phyloP scores from a whole-genome alignment of 768 basidiomycete species.

The Pleurotus tuoliensis region DNA sequence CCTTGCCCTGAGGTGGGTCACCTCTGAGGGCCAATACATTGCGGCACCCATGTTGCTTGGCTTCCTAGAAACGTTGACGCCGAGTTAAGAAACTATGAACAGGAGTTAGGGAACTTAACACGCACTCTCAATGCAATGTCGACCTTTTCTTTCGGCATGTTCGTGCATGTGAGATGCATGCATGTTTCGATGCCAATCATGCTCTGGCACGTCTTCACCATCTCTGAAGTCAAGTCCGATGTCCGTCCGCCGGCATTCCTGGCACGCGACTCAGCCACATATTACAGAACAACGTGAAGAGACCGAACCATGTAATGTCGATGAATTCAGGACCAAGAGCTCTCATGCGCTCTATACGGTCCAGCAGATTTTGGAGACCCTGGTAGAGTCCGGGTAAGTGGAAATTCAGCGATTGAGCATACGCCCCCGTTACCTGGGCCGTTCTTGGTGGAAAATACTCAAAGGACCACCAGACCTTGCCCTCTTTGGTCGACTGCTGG shows the following conservation, averaged over 20 bases:
- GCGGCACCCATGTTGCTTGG: slow-evolving; percentile 83
- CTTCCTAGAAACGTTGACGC: slow-evolving; percentile 55
- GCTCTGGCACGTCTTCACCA: slow-evolving; percentile 92
- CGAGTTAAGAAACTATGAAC: slow-evolving; percentile 4
- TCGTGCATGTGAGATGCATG: slow-evolving; percentile 98
- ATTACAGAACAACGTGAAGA: slow-evolving; percentile 2
- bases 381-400: slow-evolving; percentile 22
- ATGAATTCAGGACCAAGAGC: slow-evolving; percentile 94
- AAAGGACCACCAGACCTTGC: slow-evolving; percentile 96
- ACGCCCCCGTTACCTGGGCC: slow-evolving; percentile 62
- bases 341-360: slow-evolving; percentile 98
- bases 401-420: neutral
- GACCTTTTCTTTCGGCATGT: slow-evolving; percentile 96
- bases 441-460: slow-evolving; percentile 98
- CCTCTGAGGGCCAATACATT: slow-evolving; percentile 93
- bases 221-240: slow-evolving; percentile 88
- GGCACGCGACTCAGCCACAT: slow-evolving; percentile 7
- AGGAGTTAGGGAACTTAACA: slow-evolving; percentile 10
- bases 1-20: slow-evolving; percentile 85
- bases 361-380: slow-evolving; percentile 93
- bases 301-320: slow-evolving; percentile 86
- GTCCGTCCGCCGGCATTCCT: slow-evolving; percentile 98
- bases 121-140: slow-evolving; percentile 85
- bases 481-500: slow-evolving; percentile 76
- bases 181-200: slow-evolving; percentile 94